These are phyloP conservation scores for Hypoxylon perforatum DNA, from an alignment of 495 filamentous ascomycete genomes.

Conservation along the genomic window DNA sequence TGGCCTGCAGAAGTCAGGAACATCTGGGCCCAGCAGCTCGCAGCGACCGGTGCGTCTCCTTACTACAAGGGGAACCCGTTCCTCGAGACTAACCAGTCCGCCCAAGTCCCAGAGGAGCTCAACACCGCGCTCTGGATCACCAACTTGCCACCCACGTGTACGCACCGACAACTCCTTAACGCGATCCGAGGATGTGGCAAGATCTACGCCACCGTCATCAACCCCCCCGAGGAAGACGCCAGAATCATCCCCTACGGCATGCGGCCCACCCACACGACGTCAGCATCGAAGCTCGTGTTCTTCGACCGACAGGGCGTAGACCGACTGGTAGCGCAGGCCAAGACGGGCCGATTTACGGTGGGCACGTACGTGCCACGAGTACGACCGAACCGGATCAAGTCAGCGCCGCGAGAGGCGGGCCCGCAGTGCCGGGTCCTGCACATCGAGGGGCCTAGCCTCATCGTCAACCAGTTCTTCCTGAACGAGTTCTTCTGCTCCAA, in stretches of 20 bases:
- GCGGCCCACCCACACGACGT: conserved; percentile 18
- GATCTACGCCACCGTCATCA: conserved; percentile 51
- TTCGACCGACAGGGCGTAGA: conserved; percentile 45
- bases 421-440: conserved; percentile 46
- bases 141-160: conserved; percentile 44
- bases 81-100: conserved; percentile 42
- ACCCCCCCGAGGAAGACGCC: conserved; percentile 31
- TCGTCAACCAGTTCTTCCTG: conserved; percentile 47
- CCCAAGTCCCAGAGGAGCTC: conserved; percentile 38
- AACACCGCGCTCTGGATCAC: conserved; percentile 54
- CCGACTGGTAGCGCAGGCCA: conserved; percentile 12
- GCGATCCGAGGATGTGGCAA: conserved; percentile 48
- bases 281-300: conserved; percentile 54
- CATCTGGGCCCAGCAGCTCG: conserved; percentile 5
- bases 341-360: conserved; percentile 28
- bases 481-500: conserved; percentile 50
- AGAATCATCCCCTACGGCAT: neutral
- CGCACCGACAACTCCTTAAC: conserved; percentile 39
- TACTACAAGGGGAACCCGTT: conserved; percentile 48
- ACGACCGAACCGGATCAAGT: conserved; percentile 34
- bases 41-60: conserved; percentile 24
- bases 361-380: conserved; percentile 27
- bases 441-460: conserved; percentile 43
- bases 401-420: conserved; percentile 14
- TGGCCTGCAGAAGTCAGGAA: no score